These are phyloP conservation scores for Suillus paluster DNA, from an alignment of 768 basidiomycete species.

Conservation along the genomic window DNA sequence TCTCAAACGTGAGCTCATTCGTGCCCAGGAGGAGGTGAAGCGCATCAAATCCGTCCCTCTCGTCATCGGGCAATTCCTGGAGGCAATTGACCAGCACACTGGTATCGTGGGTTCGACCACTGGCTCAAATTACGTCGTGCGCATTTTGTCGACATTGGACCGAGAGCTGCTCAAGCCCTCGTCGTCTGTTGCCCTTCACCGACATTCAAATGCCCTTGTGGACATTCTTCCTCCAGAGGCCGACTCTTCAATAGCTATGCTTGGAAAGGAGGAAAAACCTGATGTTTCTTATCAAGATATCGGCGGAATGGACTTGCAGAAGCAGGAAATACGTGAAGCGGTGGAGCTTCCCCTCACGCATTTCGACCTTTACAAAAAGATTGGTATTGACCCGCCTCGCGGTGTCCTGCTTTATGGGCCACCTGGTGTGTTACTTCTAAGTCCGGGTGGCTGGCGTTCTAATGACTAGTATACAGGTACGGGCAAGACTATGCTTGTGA, in stretches of 20 bases:
- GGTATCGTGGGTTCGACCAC: slow-evolving; percentile 98
- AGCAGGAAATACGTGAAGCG: slow-evolving; percentile 98
- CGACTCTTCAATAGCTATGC: slow-evolving; percentile 95
- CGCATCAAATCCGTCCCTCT: slow-evolving; percentile 98
- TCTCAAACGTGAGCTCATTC: slow-evolving; percentile 95
- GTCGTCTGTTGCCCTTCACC: slow-evolving; percentile 96
- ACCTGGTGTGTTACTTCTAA: slow-evolving; percentile 62
- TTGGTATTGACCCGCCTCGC: slow-evolving; percentile 98
- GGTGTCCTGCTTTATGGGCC: slow-evolving; percentile 97
- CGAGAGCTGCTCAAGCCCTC: slow-evolving; percentile 97
- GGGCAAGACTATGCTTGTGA: slow-evolving; percentile 99
- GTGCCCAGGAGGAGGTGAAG: slow-evolving; percentile 99
- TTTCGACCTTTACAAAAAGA: slow-evolving; percentile 98
- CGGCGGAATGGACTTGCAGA: slow-evolving; percentile 96
- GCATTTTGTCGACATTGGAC: slow-evolving; percentile 96
- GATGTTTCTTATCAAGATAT: slow-evolving; percentile 94
- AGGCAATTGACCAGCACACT: slow-evolving; percentile 97
- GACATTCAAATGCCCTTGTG: slow-evolving; percentile 97
- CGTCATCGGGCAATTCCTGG: slow-evolving; percentile 98
- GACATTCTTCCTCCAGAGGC: slow-evolving; percentile 99
- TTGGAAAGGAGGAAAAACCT: slow-evolving; percentile 92
- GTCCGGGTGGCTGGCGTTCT: not conserved
- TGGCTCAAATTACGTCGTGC: slow-evolving; percentile 97
- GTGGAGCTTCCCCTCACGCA: slow-evolving; percentile 97
- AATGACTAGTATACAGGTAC: slow-evolving; percentile 66